These are phyloP conservation scores for Oemleria cerasiformis DNA, from an alignment of 306 rosid species.

Conservation along the genomic window DNA sequence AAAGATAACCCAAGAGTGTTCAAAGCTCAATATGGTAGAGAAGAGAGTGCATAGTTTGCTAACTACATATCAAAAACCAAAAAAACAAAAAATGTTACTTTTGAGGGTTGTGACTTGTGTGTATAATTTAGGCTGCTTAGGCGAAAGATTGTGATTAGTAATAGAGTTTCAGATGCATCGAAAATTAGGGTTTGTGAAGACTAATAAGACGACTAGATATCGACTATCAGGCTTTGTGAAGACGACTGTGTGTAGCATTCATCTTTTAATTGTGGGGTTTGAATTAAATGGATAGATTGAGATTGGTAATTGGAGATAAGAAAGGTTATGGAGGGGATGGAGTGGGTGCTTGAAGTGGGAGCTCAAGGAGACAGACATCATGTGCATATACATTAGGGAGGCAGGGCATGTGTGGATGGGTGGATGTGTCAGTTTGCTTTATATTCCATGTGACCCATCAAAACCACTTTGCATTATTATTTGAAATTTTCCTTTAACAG, in stretches of 20 bases:
- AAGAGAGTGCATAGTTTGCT: conserved; percentile 49
- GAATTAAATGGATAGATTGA: conserved; percentile 16
- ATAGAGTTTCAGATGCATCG: neutral
- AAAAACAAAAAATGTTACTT: conserved; percentile 9
- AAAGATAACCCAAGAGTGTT: conserved; percentile 24
- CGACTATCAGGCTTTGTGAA: no score
- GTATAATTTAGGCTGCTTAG: conserved; percentile 3
- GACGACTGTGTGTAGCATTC: neutral
- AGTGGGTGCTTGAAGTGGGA: conserved; percentile 4
- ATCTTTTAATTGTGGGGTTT: conserved; percentile 16
- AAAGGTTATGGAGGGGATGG: conserved; percentile 30
- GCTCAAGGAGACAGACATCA: conserved; percentile 57
- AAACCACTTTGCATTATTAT: conserved; percentile 53
- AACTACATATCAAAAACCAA: conserved; percentile 30
- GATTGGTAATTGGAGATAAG: conserved; percentile 19
- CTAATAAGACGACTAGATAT: no score
- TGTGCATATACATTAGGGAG: conserved; percentile 67
- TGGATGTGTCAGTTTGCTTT: conserved; percentile 74
- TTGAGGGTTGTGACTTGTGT: conserved; percentile 31
- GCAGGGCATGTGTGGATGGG: conserved; percentile 62
- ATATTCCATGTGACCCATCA: conserved; percentile 68
- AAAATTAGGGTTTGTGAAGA: neutral
- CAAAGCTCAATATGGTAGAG: conserved; percentile 20
- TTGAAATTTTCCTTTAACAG: conserved; percentile 55
- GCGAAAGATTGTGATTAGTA: conserved; percentile 6